Conservation (phyloP, 495 filamentous ascomycete genomes). For the Penicillium goetzii region DNA sequence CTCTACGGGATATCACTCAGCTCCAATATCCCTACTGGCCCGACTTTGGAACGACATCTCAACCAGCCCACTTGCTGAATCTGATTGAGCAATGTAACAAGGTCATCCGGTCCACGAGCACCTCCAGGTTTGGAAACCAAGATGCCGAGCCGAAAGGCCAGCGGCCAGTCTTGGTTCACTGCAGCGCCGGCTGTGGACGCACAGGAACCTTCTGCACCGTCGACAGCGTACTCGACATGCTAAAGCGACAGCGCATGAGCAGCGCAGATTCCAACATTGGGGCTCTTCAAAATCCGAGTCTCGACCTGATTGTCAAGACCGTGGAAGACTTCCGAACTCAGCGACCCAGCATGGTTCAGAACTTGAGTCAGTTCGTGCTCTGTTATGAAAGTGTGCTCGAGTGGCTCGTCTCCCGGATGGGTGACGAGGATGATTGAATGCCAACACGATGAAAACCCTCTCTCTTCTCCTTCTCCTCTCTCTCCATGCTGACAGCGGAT, state of each 20-base stretch:
- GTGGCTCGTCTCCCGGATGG: constrained; percentile 67
- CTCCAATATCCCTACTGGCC: constrained; percentile 95
- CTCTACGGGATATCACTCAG: constrained; percentile 91
- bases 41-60: constrained; percentile 91
- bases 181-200: constrained; percentile 91
- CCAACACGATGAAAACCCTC: constrained; percentile 17
- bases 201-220: constrained; percentile 97
- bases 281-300: constrained; percentile 50
- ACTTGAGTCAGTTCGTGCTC: constrained; percentile 88
- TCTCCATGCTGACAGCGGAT: constrained; percentile 1
- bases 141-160: constrained; percentile 59
- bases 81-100: constrained; percentile 84
- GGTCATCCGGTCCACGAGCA: constrained; percentile 42
- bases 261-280: constrained; percentile 5
- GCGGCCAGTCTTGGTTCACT: constrained; percentile 88
- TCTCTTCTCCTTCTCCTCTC: constrained; percentile 4
- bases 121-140: constrained; percentile 35
- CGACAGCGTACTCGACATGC: constrained; percentile 89
- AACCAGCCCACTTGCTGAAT: constrained; percentile 80
- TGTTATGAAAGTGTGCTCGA: constrained; percentile 96
- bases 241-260: constrained; percentile 72
- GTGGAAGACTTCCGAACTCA: constrained; percentile 89
- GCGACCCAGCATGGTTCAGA: constrained; percentile 95
- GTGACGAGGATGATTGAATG: constrained; percentile 21
- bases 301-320: constrained; percentile 81